Base-by-base conservation (phyloP, 2,329 filamentous ascomycete species). In the Fusarium bulbicola region DNA sequence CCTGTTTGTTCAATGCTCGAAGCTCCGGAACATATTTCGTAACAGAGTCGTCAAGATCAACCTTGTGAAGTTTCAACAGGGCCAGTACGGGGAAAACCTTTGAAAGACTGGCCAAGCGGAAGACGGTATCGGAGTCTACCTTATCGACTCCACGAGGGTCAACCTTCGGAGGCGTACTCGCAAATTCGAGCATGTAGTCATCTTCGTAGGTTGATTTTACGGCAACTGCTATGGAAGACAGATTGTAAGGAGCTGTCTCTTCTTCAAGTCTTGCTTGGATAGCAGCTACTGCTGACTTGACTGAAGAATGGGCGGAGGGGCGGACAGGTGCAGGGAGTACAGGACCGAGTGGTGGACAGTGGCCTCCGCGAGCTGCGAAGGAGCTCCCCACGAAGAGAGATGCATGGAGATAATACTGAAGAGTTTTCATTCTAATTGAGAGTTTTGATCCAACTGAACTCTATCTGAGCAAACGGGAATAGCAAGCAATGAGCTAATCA, bases 1-100 rank as follows among this genome's bases (percentile, higher is more conserved):
- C 43, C 24, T 28, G 24, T n/a, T 68, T 63, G 6, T 63, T 63
- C 24, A 72, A 15, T 8, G 26, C 36, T 1, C 68, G 30, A 10
- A 72, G 54, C 13, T 72, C 63, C 20, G 68, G 68, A 6, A 72
- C 8, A 3, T 71, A 68, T 9, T 72, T 72, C 0, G 68, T 72
- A 4, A 72, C 68, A 7, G 28, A 1, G 20, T 63, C 68, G 4
- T 59, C 68, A 30, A 72, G 34, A 9, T 45, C 24, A 2, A 72
- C 63, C 0, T 63, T 52, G 1, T 63, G n/a, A 1, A 52, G 11
- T 18, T 68, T 68, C 9, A 72, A 36, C 4, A 72, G 5, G 0
- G 68, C 68, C 18, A 72, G 32, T 0, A 68, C 68, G 0, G 68
- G 68, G 4, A 72, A 72, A 0, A 72, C 37, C 1, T 72, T 72